Base-by-base conservation (phyloP, 116 monocot genomes). In the Dioscorea cayenensis region DNA sequence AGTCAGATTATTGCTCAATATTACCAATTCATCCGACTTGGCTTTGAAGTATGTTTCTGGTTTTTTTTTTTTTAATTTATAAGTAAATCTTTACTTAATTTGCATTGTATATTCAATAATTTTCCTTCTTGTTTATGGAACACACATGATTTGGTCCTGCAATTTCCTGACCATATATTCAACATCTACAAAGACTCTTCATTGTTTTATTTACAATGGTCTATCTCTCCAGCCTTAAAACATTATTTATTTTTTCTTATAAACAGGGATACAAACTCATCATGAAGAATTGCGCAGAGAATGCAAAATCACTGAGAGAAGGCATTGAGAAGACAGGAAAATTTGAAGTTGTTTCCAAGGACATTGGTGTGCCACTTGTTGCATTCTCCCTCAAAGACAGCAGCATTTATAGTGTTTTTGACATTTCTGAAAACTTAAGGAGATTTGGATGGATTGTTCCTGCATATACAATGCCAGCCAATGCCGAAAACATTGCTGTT, bases 381-480 rank as follows among this genome's bases (percentile, higher is more conserved):
- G 97, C 97, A 18, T 93, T 97, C 86, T 84, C 90, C 11, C 86
- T 97, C 63, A 90, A 86, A 73, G 90, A 90, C 82, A 69, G 73
- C 5, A 81, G 68, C 76, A 73, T 49, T 20, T 83, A 90, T 71
- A 81, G 84, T 49, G 93, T 88, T 75, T 93, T 97, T 73, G 86
- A 92, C 71, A 80, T 96, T 20, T 92, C 97, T 10, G 84, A 97
- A 60, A 67, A 52, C 75, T 83, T 96, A 60, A 86, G 96, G 22
- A 78, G 84, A 37, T 92, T 82, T 67, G 96, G 96, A n/a, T 96
- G 92, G 92, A 97, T 92, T 81, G 84, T 97, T 62, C 97, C 97
- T 49, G 92, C 92, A 28, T 97, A 97, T 86, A 92, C 92, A 5
- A 90, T 97, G 97, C 97, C 97, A 10, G 80, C 90, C 5, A 80